Base-by-base conservation (phyloP, 140 eudicot genomes). In the Anethum foeniculum region DNA sequence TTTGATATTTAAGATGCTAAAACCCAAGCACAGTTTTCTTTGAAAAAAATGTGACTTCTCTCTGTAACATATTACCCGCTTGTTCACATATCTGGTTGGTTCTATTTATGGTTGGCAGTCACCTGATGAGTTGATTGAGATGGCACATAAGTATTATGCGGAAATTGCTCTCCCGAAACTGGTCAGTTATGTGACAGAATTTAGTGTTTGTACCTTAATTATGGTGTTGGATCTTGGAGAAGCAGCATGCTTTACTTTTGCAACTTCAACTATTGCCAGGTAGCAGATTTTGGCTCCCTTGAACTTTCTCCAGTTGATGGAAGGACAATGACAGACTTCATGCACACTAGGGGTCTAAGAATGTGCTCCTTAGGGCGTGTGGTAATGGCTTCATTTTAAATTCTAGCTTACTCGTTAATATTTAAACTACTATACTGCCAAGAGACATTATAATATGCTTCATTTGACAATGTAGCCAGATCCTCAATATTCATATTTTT, bases 231-330 rank as follows among this genome's bases (percentile, higher is more conserved):
- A 16, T 27, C 9, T 27, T 75, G 6, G 19, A n/a, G 34, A 47
- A 47, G 21, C 79, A 25, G 34, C 41, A 46, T 2, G 41, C 39
- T 74, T 71, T 82, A 25, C 69, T 83, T 38, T 28, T 67, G 56
- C 80, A 46, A n/a, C 36, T 62, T 92, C 71, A 75, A 44, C 47
- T 60, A 67, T 62, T 62, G 78, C 67, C 84, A 96, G 99, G 98
- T 96, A 49, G 86, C 99, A 79, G 99, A 96, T 87, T 96, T 93
- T 75, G 97, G 87, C 85, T 96, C 99, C 74, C 98, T 96, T 81
- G 99, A 96, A 91, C 99, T 96, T 81, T 96, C 99, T 81, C 99
- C 99, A 18, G 99, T 96, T 85, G 99, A 96, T 90, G 99, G 99
- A 18, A 97, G 99, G 60, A 96, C 98, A 44, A 86, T 96, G 77